Percentiles rank a stretch among this genome's conserved stretches.
These are phyloP conservation scores for Parastagonospora nodorum DNA, from an alignment of 2,329 filamentous ascomycete species.

Conservation along the genomic window DNA sequence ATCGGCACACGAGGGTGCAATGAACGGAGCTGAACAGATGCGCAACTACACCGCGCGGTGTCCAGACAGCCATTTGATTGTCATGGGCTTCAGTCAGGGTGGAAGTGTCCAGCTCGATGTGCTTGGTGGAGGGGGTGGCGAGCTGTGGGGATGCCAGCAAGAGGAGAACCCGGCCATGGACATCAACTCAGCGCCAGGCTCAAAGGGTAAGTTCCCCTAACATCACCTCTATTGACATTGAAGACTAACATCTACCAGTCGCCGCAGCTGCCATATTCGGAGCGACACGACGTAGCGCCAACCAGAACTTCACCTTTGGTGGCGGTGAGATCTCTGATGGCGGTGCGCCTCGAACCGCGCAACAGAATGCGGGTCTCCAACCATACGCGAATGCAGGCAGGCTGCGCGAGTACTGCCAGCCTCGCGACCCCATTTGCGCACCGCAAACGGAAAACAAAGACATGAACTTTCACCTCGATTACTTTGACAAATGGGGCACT, in stretches of 20 bases:
- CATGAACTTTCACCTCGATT: conserved; percentile 62
- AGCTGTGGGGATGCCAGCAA: conserved; percentile 31
- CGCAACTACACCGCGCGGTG: conserved; percentile 33
- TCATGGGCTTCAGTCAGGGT: conserved; percentile 36
- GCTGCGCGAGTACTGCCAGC: conserved; percentile 68
- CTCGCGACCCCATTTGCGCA: conserved; percentile 67
- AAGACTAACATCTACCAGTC: conserved; percentile 20
- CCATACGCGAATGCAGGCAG: conserved; percentile 48
- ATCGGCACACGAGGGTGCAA: conserved; percentile 30
- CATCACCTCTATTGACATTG: background rate
- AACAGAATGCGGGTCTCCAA: conserved; percentile 26
- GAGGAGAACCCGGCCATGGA: conserved; percentile 27
- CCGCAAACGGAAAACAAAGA: conserved; percentile 52
- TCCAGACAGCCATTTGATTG: conserved; percentile 32
- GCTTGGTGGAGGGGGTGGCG: conserved; percentile 31
- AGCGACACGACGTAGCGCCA: conserved; percentile 30
- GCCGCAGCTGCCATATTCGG: conserved; percentile 30
- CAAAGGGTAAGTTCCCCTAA: conserved; percentile 17
- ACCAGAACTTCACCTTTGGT: conserved; percentile 28
- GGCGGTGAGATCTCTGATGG: conserved; percentile 28
- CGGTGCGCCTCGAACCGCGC: conserved; percentile 23
- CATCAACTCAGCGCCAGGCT: conserved; percentile 24
- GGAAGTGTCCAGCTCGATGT: conserved; percentile 31
- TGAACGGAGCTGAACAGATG: conserved; percentile 33
- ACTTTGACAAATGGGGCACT: conserved; percentile 49